Evolutionary conservation across 2,329 filamentous ascomycete species (phyloP).

Genomic region (Trichoderma sp.): DNA sequence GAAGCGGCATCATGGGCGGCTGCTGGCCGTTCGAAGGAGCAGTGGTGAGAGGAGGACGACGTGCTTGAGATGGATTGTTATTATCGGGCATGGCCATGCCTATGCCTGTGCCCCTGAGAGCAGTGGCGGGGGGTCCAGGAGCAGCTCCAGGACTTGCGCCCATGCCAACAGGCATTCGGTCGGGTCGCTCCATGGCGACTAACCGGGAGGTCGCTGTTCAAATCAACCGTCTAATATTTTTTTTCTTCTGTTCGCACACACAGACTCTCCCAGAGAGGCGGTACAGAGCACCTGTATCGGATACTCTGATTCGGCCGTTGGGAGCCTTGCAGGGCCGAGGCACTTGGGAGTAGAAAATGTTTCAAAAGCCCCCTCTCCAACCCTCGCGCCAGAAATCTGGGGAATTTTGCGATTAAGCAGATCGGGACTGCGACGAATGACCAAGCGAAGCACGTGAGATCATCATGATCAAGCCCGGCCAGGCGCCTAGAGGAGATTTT

Average conservation of each 20-base stretch:
- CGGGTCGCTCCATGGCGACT: constrained; percentile 37
- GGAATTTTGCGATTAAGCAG: constrained; percentile 28
- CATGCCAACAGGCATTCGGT: constrained; percentile 31
- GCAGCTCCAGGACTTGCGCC: constrained; percentile 18
- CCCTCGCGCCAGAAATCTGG: constrained; percentile 17
- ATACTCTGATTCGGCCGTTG: neutral
- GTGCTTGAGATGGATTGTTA: constrained; percentile 41
- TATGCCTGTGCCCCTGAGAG: constrained; percentile 31
- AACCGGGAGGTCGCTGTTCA: constrained; percentile 21
- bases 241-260: neutral
- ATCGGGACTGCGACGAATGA: constrained; percentile 31
- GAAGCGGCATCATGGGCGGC: constrained; percentile 39
- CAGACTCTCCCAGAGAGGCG: neutral
- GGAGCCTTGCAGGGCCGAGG: constrained; percentile 17
- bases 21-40: constrained; percentile 40
- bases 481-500: neutral
- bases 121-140: constrained; percentile 24
- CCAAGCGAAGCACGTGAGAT: constrained; percentile 29
- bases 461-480: constrained; percentile 30
- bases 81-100: constrained; percentile 40
- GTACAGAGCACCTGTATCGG: neutral
- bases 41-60: constrained; percentile 40
- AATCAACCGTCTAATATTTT: neutral
- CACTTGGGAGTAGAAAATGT: constrained; percentile 26
- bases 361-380: constrained; percentile 32